Conservation (phyloP, 805 yeast genomes). For the Kazachstania kunashirensis region DNA sequence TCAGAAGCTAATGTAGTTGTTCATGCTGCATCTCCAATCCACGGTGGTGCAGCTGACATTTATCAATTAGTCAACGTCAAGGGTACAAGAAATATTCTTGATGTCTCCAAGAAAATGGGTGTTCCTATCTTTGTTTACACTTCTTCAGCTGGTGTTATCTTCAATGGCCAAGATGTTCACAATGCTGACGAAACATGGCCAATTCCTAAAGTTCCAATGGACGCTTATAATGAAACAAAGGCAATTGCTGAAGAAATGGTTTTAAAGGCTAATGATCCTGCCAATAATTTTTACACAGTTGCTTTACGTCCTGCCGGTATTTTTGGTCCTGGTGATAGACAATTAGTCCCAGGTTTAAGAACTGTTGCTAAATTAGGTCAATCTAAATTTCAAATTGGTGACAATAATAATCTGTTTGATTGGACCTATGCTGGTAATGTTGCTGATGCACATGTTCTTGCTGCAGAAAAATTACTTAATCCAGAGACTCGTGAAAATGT, state of each 20-base stretch:
- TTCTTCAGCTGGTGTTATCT: constrained; percentile 94
- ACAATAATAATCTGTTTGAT: constrained; percentile 86
- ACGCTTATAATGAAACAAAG: constrained; percentile 91
- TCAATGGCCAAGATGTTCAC: constrained; percentile 84
- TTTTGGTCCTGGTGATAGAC: constrained; percentile 98
- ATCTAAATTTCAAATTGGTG: constrained; percentile 88
- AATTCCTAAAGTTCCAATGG: constrained; percentile 86
- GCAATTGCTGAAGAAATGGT: constrained; percentile 84
- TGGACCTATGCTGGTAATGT: constrained; percentile 99
- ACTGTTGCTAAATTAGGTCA: constrained; percentile 76
- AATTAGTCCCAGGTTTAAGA: constrained; percentile 85
- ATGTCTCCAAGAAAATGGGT: constrained; percentile 42
- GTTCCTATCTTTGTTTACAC: constrained; percentile 77
- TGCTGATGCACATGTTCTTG: constrained; percentile 91
- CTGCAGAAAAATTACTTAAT: constrained; percentile 64
- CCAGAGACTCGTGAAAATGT: constrained; percentile 36
- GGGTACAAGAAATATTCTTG: constrained; percentile 72
- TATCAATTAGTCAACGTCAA: constrained; percentile 84
- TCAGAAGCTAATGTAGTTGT: constrained; percentile 69
- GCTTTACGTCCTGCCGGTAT: constrained; percentile 96
- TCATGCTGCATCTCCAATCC: constrained; percentile 95
- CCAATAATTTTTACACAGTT: constrained; percentile 55
- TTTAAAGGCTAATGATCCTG: constrained; percentile 56
- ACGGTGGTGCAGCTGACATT: constrained; percentile 71
- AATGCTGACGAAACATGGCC: constrained; percentile 96